Base-by-base conservation (phyloP, 495 filamentous ascomycete species). In the Cercophora samala region DNA sequence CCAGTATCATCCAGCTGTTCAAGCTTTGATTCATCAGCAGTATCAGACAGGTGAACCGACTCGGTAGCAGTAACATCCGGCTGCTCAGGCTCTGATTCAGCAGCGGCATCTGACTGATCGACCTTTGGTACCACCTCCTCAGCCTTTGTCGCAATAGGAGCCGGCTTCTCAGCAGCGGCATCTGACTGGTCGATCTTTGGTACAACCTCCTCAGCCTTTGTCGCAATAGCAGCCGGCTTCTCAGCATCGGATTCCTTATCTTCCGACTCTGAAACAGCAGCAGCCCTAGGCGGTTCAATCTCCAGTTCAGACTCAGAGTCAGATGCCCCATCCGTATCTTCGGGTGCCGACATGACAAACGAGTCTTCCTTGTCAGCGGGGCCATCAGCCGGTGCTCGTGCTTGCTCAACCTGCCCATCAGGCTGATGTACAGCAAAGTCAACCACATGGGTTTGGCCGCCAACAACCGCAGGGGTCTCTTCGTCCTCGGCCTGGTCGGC, bases 351-450 rank as follows among this genome's bases (percentile, higher is more conserved):
- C 11, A 46, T 46, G 37, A 46, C 37, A 46, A 46, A 46, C 5
- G 37, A 46, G 1, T 42, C 23, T 3, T 54, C 15, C 0, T 51
- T 19, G 19, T 4, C 13, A 24, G 17, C 19, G 26, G 58, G 29
- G 11, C 22, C n/a, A 15, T 60, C 23, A 15, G 64, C 64, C 29
- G 54, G 22, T 24, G 29, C 26, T 46, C 56, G 55, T 21, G 58
- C 51, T 63, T 24, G 56, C 29, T 68, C 26, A 29, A 18, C 24
- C 19, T 46, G 18, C 25, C 61, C 66, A 1, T 53, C 46, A 22
- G 13, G 37, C 21, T 15, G n/a, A 24, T 32, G 65, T 11, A 42
- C 23, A 17, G 69, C 74, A 63, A 72, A 70, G 60, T 69, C 70
- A 37, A 71, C 58, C 5, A 69, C 71, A 17, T 71, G 59, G 29